These are phyloP conservation scores for Clitopilus hobsonii DNA, from an alignment of 768 basidiomycete genomes.

Conservation along the genomic window DNA sequence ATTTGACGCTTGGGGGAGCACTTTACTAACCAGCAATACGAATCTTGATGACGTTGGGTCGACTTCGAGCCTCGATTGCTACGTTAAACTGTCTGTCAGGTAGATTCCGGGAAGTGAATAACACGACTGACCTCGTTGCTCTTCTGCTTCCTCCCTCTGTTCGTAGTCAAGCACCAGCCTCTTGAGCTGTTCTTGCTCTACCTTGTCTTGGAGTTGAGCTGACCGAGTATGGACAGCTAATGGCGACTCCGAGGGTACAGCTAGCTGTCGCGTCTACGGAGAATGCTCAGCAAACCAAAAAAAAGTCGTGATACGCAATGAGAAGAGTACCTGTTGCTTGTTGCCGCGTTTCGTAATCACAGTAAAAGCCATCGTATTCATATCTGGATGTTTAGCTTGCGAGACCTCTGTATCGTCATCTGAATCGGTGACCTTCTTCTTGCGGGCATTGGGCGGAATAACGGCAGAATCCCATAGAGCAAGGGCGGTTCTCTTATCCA, in stretches of 20 bases:
- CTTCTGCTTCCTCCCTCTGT: constrained; percentile 83
- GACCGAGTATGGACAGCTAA: constrained; percentile 88
- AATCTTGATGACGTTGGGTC: constrained; percentile 68
- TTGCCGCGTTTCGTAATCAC: constrained; percentile 90
- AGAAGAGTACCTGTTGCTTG: constrained; percentile 71
- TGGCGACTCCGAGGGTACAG: constrained; percentile 82
- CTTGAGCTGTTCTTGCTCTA: constrained; percentile 96
- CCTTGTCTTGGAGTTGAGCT: constrained; percentile 90
- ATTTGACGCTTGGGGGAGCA: too few species aligned
- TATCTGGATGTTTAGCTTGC: constrained; percentile 27
- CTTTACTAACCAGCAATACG: constrained; percentile 57
- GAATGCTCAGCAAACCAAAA: background rate
- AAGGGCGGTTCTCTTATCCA: constrained; percentile 83
- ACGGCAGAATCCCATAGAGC: constrained; percentile 89
- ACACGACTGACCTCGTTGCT: constrained; percentile 62
- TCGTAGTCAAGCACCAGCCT: constrained; percentile 90
- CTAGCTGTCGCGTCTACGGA: constrained; percentile 79
- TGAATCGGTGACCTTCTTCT: constrained; percentile 58
- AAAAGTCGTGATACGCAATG: background rate
- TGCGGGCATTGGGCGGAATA: constrained; percentile 58
- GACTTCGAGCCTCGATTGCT: constrained; percentile 71
- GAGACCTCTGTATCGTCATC: constrained; percentile 44
- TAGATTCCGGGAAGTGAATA: too few species aligned
- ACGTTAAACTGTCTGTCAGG: too few species aligned
- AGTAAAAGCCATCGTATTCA: constrained; percentile 85